These are phyloP conservation scores for Penicillium decumbens DNA, from an alignment of 2,329 filamentous ascomycete species.

Conservation along the genomic window DNA sequence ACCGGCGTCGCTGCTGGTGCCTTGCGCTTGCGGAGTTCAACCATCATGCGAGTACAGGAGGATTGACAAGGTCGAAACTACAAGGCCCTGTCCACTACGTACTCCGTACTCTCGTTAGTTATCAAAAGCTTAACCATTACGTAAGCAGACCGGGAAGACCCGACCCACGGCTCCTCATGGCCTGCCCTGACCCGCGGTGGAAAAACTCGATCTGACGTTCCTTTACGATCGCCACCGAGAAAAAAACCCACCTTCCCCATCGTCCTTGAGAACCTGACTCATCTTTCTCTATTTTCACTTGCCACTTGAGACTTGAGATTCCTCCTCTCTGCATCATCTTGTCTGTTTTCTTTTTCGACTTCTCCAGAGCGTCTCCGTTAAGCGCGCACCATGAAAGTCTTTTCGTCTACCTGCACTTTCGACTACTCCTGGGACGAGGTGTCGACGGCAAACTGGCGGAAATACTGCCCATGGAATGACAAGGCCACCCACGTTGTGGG, in stretches of 20 bases:
- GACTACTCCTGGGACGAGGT: constrained; percentile 99
- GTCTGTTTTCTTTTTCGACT: not conserved
- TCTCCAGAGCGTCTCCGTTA: not conserved
- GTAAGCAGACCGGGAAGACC: constrained; percentile 22
- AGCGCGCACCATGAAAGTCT: constrained; percentile 74
- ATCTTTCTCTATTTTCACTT: constrained; percentile 9
- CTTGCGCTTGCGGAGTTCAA: constrained; percentile 62
- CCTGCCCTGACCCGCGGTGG: constrained; percentile 16
- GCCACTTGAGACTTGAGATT: constrained; percentile 3
- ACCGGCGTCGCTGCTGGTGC: constrained; percentile 46
- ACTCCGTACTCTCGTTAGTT: not conserved
- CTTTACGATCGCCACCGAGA: constrained; percentile 15
- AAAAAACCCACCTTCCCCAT: constrained; percentile 12
- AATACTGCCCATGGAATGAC: constrained; percentile 98
- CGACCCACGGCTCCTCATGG: constrained; percentile 19
- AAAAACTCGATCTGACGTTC: constrained; percentile 19
- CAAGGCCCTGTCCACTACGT: not conserved
- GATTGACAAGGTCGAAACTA: not conserved
- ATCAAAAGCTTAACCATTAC: not conserved
- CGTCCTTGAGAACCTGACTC: constrained; percentile 11
- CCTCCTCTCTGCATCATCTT: constrained; percentile 13
- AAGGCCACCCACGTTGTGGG: constrained; percentile 95
- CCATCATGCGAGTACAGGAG: constrained; percentile 28
- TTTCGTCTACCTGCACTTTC: constrained; percentile 83
- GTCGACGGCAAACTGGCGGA: constrained; percentile 94